Evolutionary conservation across 768 basidiomycete species (phyloP), one percentile per base, ranked within the genome.

Genomic region (Termitomyces sp.): DNA sequence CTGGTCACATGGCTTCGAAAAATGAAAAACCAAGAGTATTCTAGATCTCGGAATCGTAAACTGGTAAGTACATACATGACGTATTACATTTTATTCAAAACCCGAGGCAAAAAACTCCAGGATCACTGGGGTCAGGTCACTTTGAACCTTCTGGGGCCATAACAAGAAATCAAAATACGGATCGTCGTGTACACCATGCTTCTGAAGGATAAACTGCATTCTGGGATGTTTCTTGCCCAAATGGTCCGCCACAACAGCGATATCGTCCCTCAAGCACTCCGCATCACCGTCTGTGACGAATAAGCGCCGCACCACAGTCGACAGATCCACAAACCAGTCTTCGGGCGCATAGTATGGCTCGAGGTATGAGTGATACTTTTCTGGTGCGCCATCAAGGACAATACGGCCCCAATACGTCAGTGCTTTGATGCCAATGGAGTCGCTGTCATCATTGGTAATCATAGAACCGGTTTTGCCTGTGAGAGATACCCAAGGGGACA

Each of bases 141-240:
- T 63, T 9, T 63, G 37, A 36, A 59, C 65, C 59, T 64, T 66
- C 56, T 64, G 69, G 40, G 56, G 63, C 31, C 51, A 51, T 31
- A 71, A 25, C 25, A 25, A 50, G 46, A 74, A 73, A 60, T 79
- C 76, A 38, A 74, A 63, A 40, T 67, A 74, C 49, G 71, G 69
- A 57, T 78, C 76, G 59, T 76, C 71, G 54, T 79, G 78, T 10
- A 77, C 66, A 2, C 76, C 78, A 46, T 65, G 61, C 32, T 68
- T 60, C 61, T 78, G 76, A 32, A 76, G 52, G 8, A 71, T 65
- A 31, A 74, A 63, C 40, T 65, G 63, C 53, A 65, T 57, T 7
- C 64, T 45, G 0, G 56, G 36, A 32, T 69, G 63, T 8, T 69
- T 52, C 53, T 70, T 69, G 11, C 61, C 60, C 2, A 76, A 56